phyloP scores from a whole-genome alignment of 1,284 basidiomycete species.

The Cryptococcus neoformans region DNA sequence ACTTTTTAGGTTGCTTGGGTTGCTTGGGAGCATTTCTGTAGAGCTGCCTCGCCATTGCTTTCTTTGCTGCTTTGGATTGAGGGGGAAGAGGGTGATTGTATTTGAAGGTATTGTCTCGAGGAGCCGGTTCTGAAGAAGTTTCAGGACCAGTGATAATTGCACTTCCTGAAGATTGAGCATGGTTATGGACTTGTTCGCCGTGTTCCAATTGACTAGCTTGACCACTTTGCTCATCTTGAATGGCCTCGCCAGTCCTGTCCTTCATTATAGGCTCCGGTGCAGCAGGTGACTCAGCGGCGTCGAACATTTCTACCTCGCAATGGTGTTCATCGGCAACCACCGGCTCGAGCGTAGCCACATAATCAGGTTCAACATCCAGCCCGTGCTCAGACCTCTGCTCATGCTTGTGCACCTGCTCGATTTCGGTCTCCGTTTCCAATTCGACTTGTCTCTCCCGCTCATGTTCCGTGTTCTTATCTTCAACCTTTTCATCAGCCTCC shows the following conservation, averaged over 20 bases:
- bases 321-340: neutral
- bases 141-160: neutral
- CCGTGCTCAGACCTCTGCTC: slow-evolving; percentile 10
- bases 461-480: neutral
- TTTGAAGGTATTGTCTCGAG: neutral
- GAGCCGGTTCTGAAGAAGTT: neutral
- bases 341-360: neutral
- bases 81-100: neutral
- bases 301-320: neutral
- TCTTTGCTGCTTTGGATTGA: neutral
- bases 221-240: neutral
- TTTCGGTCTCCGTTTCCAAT: slow-evolving; percentile 13
- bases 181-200: neutral
- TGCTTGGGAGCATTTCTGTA: neutral
- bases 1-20: neutral
- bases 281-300: neutral
- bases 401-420: slow-evolving; percentile 24
- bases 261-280: too few species aligned
- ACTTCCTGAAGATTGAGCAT: neutral
- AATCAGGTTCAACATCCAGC: neutral
- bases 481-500: neutral
- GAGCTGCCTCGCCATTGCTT: neutral
- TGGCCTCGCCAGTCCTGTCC: too few species aligned
- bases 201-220: neutral
- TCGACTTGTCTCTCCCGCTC: neutral